Percentiles rank a stretch among this genome's conserved stretches.
Conservation (phyloP, 345 rosid genomes). For the Rhodamnia rubescens region DNA sequence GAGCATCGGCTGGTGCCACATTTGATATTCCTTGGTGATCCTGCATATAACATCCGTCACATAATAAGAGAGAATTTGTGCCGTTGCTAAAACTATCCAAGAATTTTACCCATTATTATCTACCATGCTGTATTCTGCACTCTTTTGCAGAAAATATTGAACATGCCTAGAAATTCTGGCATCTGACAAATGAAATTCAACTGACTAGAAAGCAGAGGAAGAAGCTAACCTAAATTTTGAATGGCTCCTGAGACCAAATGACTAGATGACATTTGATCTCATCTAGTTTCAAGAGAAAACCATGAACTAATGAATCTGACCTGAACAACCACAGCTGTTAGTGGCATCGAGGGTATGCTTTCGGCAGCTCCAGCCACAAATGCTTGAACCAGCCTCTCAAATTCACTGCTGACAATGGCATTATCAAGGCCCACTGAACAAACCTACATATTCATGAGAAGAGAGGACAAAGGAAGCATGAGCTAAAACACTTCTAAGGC, state of each 20-base stretch:
- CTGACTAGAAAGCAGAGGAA: not conserved
- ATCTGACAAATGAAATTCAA: not conserved
- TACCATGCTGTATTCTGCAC: not conserved
- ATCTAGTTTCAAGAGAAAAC: not conserved
- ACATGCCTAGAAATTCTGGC: not conserved
- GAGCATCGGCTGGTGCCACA: conserved; percentile 82
- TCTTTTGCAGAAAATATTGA: not conserved
- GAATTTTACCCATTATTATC: not conserved
- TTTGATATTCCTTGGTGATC: conserved; percentile 96
- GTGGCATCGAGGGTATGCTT: conserved; percentile 58
- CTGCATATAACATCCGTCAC: conserved; percentile 16
- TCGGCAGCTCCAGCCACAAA: conserved; percentile 56
- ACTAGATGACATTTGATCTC: not conserved
- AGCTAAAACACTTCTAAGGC: not conserved
- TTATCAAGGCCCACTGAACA: conserved; percentile 38
- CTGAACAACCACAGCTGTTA: conserved; percentile 86
- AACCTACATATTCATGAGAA: conserved; percentile 25
- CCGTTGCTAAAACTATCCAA: not conserved
- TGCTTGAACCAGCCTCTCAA: conserved; percentile 52
- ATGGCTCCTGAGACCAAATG: not conserved
- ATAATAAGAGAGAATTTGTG: not conserved
- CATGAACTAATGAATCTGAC: conserved; percentile 17
- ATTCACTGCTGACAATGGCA: conserved; percentile 41
- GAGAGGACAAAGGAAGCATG: not conserved
- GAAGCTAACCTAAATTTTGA: not conserved